Conservation (phyloP, 345 rosid species). For the Populus davidiana region DNA sequence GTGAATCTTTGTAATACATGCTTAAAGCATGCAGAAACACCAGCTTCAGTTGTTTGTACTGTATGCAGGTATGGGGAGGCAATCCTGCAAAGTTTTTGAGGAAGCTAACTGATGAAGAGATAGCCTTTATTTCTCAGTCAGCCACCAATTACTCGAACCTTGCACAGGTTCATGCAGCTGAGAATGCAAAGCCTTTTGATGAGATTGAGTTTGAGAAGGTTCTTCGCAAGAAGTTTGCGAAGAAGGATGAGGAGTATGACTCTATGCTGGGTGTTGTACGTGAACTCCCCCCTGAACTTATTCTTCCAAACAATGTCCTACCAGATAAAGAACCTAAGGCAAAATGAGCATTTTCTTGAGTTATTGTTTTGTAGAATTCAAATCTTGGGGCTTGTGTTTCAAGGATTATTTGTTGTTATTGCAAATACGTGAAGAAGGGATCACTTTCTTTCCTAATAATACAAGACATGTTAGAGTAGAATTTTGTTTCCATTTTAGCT, state of each 20-base stretch:
- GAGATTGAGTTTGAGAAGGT: conserved; percentile 88
- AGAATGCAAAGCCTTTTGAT: conserved; percentile 75
- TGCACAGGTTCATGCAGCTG: conserved; percentile 83
- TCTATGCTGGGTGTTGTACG: conserved; percentile 81
- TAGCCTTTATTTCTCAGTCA: conserved; percentile 65
- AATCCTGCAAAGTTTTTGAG: conserved; percentile 93
- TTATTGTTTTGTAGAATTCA: conserved; percentile 19
- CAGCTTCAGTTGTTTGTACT: background rate
- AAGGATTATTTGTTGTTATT: conserved; percentile 31
- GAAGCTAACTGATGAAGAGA: conserved; percentile 72
- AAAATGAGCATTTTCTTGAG: conserved; percentile 42
- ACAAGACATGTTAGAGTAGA: conserved; percentile 32
- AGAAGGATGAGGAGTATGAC: conserved; percentile 74
- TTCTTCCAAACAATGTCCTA: conserved; percentile 63
- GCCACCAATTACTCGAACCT: conserved; percentile 81
- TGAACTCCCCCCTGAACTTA: conserved; percentile 76
- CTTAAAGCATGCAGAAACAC: background rate
- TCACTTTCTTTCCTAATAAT: conserved; percentile 42
- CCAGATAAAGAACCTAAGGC: conserved; percentile 53
- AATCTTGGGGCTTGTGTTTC: conserved; percentile 25
- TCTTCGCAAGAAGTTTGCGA: conserved; percentile 76
- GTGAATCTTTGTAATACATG: background rate
- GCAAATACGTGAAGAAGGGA: conserved; percentile 36
- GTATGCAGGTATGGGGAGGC: conserved; percentile 87
- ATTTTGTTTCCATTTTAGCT: conserved; percentile 17